A percentile compares a stretch with the other conserved stretches of the same genome.
Evolutionary conservation across 192 early-diverging fungal genomes (phyloP).

Genomic region (Linnemannia schmuckeri): DNA sequence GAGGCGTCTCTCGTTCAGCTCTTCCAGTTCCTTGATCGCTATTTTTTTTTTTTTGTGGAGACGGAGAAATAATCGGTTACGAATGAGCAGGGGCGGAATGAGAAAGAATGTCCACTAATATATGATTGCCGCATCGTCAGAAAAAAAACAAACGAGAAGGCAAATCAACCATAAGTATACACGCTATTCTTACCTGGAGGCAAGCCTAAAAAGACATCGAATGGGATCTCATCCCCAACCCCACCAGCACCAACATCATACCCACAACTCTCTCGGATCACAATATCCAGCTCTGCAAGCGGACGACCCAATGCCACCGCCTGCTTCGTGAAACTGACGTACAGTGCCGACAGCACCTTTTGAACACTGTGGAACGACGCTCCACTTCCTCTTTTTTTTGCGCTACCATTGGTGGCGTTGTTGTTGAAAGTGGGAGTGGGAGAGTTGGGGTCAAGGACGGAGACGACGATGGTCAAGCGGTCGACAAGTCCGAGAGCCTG

Average conservation of each 20-base stretch:
- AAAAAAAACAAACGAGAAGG: background rate
- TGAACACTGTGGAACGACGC: constrained; percentile 41
- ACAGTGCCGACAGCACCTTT: constrained; percentile 53
- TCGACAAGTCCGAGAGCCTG: constrained; percentile 26
- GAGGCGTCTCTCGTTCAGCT: constrained; percentile 18
- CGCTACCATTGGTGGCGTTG: background rate
- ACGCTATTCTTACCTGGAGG: constrained; percentile 45
- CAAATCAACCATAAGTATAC: background rate
- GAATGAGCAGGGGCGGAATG: background rate
- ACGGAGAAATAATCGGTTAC: too few species aligned
- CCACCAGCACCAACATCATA: constrained; percentile 62
- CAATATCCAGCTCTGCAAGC: constrained; percentile 67
- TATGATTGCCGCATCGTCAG: background rate
- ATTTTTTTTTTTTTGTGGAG: background rate
- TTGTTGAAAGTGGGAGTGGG: background rate
- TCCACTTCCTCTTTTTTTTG: background rate
- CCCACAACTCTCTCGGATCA: constrained; percentile 73
- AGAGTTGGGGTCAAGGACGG: background rate
- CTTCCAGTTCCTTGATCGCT: constrained; percentile 6
- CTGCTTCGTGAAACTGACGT: constrained; percentile 64
- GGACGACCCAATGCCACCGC: constrained; percentile 56
- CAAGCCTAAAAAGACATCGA: constrained; percentile 58
- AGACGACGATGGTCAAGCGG: constrained; percentile 38
- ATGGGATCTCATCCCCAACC: constrained; percentile 29
- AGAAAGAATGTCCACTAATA: background rate